Evolutionary conservation across 768 basidiomycete species (phyloP).

Genomic region (Leccinellum rugosiceps): DNA sequence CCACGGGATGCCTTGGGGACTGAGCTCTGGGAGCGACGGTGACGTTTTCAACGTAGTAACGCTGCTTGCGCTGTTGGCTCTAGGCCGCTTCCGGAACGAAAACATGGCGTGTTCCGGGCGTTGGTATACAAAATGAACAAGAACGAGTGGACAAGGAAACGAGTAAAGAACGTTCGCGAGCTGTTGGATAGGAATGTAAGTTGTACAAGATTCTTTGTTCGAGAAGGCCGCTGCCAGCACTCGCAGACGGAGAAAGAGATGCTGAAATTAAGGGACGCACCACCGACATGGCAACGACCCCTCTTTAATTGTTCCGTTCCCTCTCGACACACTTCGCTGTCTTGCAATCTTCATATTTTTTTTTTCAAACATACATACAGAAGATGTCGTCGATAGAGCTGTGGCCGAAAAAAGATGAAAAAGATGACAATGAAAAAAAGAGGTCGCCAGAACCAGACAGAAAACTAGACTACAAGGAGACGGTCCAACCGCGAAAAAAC

Average conservation of each 20-base stretch:
- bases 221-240: constrained; percentile 16
- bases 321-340: not conserved
- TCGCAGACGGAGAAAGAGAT: constrained; percentile 10
- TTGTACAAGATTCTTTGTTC: constrained; percentile 17
- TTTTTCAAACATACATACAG: constrained; percentile 34
- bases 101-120: constrained; percentile 50
- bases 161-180: constrained; percentile 25
- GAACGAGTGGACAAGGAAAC: constrained; percentile 21
- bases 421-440: not conserved
- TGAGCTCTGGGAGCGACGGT: constrained; percentile 77
- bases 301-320: not conserved
- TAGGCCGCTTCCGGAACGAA: constrained; percentile 64
- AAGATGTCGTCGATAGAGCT: constrained; percentile 25
- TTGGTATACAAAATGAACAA: constrained; percentile 23
- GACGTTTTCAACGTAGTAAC: constrained; percentile 56
- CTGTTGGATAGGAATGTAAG: constrained; percentile 11
- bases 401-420: constrained; percentile 15
- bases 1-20: constrained; percentile 77
- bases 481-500: constrained; percentile 29
- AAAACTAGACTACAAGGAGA: constrained; percentile 35
- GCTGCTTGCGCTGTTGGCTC: constrained; percentile 42
- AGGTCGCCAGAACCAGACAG: constrained; percentile 16
- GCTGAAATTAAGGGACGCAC: constrained; percentile 23
- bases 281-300: constrained; percentile 27
- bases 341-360: constrained; percentile 9